These are phyloP conservation scores for Trichoderma polysporum DNA, from an alignment of 2,329 filamentous ascomycete species.

Conservation along the genomic window DNA sequence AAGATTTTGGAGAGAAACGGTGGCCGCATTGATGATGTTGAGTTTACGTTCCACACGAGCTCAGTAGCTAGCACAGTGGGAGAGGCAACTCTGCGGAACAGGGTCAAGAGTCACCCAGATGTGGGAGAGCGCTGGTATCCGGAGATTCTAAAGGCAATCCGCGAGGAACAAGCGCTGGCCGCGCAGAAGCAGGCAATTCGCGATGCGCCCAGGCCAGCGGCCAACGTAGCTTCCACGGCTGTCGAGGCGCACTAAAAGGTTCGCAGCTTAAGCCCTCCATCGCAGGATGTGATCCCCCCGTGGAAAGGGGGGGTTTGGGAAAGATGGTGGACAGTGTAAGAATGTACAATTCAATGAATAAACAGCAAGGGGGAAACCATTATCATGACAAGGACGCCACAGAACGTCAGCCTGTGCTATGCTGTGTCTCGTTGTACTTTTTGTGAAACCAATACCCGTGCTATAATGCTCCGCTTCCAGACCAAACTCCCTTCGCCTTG, in stretches of 20 bases:
- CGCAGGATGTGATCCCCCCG: neutral
- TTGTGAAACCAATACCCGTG: slow-evolving; percentile 11
- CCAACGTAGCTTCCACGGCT: slow-evolving; percentile 26
- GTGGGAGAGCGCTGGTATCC: slow-evolving; percentile 82
- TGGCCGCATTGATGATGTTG: slow-evolving; percentile 69
- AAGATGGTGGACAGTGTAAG: neutral
- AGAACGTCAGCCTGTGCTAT: slow-evolving; percentile 1
- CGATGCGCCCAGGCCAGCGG: neutral
- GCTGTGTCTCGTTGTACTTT: slow-evolving; percentile 10
- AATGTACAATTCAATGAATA: neutral
- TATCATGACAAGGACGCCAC: neutral
- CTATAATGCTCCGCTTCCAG: slow-evolving; percentile 20
- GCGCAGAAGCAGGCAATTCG: slow-evolving; percentile 29
- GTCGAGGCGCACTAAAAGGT: slow-evolving; percentile 35
- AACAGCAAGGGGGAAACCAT: neutral
- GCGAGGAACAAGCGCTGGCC: slow-evolving; percentile 54
- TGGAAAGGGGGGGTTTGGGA: neutral
- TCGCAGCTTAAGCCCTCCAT: neutral
- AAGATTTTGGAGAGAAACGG: slow-evolving; percentile 56
- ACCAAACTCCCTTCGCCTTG: slow-evolving; percentile 19
- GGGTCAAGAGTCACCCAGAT: slow-evolving; percentile 83
- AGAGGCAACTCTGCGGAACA: slow-evolving; percentile 80
- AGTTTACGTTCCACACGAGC: slow-evolving; percentile 79
- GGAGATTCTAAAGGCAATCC: slow-evolving; percentile 57
- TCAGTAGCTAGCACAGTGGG: slow-evolving; percentile 67